Evolutionary conservation across 2,329 filamentous ascomycete genomes (phyloP).

Genomic region (Coniochaeta sp.): DNA sequence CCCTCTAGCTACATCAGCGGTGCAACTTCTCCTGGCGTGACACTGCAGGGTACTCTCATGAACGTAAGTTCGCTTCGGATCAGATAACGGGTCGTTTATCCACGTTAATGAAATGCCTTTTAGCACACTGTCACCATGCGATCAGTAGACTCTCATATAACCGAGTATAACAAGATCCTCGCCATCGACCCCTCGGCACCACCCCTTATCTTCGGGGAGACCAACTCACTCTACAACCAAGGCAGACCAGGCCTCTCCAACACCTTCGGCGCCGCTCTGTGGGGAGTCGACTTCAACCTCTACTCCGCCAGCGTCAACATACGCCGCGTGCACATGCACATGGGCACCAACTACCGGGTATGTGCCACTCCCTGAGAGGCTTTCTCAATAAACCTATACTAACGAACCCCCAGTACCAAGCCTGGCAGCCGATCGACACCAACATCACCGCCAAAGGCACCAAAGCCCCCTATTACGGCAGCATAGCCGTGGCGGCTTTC

Average conservation of each 20-base stretch:
- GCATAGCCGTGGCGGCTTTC: conserved; percentile 49
- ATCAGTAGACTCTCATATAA: conserved; percentile 39
- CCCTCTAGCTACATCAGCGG: conserved; percentile 52
- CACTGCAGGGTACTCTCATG: conserved; percentile 54
- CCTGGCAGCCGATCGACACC: conserved; percentile 53
- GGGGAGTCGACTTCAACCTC: conserved; percentile 56
- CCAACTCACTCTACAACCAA: conserved; percentile 56
- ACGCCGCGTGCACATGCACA: conserved; percentile 54
- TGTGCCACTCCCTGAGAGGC: not conserved
- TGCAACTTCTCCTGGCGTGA: conserved; percentile 51
- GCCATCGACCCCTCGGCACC: conserved; percentile 21
- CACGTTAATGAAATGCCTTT: not conserved
- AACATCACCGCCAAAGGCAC: conserved; percentile 42
- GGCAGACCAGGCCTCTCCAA: conserved; percentile 55
- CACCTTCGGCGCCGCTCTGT: conserved; percentile 57
- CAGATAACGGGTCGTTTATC: not conserved
- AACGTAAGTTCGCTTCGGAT: conserved; percentile 26
- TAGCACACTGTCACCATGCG: conserved; percentile 41
- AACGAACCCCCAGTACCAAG: conserved; percentile 32
- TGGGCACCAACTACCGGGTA: conserved; percentile 52
- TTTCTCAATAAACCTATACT: not conserved
- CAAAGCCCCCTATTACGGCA: conserved; percentile 58
- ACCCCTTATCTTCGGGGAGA: conserved; percentile 52
- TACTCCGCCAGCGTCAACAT: conserved; percentile 48
- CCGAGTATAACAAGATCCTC: conserved; percentile 35